These are phyloP conservation scores for Circinella umbellata DNA, from an alignment of 371 early-diverging fungal genomes.

Conservation along the genomic window DNA sequence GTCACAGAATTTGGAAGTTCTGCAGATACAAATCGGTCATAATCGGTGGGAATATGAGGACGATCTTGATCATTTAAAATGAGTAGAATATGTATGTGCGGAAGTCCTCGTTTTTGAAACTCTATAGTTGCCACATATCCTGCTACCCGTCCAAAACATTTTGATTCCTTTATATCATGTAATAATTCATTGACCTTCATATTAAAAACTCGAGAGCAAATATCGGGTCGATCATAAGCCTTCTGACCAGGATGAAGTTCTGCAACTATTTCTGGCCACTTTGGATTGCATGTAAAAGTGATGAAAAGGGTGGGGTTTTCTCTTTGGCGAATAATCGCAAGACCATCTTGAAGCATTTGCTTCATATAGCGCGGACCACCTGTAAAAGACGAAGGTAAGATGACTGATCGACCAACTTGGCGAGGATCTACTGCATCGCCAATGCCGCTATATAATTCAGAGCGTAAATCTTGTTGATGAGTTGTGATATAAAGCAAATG, in stretches of 20 bases:
- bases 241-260: not conserved
- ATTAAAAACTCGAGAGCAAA: not conserved
- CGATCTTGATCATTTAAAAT: slow-evolving; percentile 17
- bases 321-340: slow-evolving; percentile 1
- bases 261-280: not conserved
- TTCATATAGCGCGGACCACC: not conserved
- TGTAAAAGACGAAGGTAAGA: not conserved
- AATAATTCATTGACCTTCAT: slow-evolving; percentile 14
- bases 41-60: too few species aligned
- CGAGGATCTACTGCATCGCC: not conserved
- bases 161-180: slow-evolving; percentile 22
- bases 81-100: slow-evolving; percentile 34
- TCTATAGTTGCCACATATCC: slow-evolving; percentile 12
- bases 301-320: not conserved
- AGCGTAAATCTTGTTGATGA: not conserved
- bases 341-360: slow-evolving; percentile 3
- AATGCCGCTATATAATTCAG: not conserved
- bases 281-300: not conserved
- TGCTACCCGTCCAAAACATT: slow-evolving; percentile 25
- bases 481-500: not conserved
- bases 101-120: slow-evolving; percentile 40
- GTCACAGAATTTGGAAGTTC: too few species aligned
- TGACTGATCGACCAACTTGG: not conserved
- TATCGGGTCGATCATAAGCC: slow-evolving; percentile 6
- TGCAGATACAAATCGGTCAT: too few species aligned